Evolutionary conservation across 2,329 filamentous ascomycete genomes (phyloP).

Genomic region (Penicillium nordicum): DNA sequence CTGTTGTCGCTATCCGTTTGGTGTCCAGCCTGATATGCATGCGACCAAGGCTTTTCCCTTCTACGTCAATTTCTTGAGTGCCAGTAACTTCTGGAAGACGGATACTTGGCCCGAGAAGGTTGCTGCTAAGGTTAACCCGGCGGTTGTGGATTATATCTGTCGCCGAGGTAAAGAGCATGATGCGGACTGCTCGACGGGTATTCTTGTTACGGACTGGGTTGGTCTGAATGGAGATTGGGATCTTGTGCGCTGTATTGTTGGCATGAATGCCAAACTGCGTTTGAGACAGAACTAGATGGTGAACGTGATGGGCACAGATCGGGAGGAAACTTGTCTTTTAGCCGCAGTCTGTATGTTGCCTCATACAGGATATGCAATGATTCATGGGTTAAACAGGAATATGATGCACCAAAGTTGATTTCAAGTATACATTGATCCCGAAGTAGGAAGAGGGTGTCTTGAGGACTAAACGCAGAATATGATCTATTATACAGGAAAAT

Average conservation of each 20-base stretch:
- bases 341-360: not conserved
- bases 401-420: conserved; percentile 10
- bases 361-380: not conserved
- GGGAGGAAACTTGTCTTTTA: not conserved
- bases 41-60: conserved; percentile 58
- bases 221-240: conserved; percentile 87
- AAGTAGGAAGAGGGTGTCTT: conserved; percentile 16
- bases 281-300: conserved; percentile 28
- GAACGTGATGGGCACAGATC: not conserved
- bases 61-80: conserved; percentile 86
- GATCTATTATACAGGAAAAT: conserved; percentile 38
- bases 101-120: conserved; percentile 92
- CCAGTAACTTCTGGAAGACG: conserved; percentile 89
- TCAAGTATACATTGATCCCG: conserved; percentile 23
- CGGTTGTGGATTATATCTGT: conserved; percentile 59
- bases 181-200: conserved; percentile 74
- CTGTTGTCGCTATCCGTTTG: conserved; percentile 45
- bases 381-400: not conserved
- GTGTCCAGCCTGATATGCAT: conserved; percentile 38
- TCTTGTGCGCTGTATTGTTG: conserved; percentile 78
- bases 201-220: conserved; percentile 93
- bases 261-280: conserved; percentile 72
- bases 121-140: conserved; percentile 81
- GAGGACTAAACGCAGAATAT: conserved; percentile 25
- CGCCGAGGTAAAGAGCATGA: conserved; percentile 51